Evolutionary conservation across 495 filamentous ascomycete species (phyloP), one percentile per base, ranked within the genome.

Genomic region (Tuber umbilicatum): DNA sequence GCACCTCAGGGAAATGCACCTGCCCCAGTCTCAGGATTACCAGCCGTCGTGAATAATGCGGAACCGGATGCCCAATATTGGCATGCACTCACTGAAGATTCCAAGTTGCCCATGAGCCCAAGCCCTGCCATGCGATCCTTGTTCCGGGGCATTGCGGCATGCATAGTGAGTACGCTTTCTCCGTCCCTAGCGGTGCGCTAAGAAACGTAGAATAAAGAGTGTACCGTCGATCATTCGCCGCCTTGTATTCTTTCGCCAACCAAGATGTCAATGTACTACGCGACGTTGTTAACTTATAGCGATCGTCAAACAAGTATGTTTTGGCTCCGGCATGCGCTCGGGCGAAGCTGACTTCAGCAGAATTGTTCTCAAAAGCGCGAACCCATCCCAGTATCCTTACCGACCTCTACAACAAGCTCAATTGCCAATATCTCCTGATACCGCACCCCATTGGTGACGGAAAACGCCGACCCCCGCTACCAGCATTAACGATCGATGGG

Each of bases 191-290:
- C 27, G 5, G 27, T 17, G 27, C 7, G 27, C 55, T 64, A 64
- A 64, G 4, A 64, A 35, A 17, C 12, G 60, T 21, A 79, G 77
- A 78, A 68, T 45, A 72, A 78, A 50, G 77, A 79, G 68, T 79
- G 77, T 31, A 42, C 19, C 19, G 37, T 79, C 2, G 77, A 79
- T n/a, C n/a, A 23, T 35, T 71, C 60, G 1, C 77, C 75, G 1
- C 64, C 70, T 21, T 79, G 75, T 37, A 73, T 79, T 16, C 41
- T 79, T 21, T 79, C 77, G 5, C 77, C 77, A 37, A 70, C 72
- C 5, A 77, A 78, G 64, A 67, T 79, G 72, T 31, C 69, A 60
- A 79, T 78, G 72, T 79, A 79, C 75, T 79, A 79, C 14, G 77
- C 69, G 0, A 39, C 72, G 0, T 43, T 69, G 9, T 47, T 50